phyloP scores from a whole-genome alignment of 2,329 filamentous ascomycete species.

The Calonectria honghensis region DNA sequence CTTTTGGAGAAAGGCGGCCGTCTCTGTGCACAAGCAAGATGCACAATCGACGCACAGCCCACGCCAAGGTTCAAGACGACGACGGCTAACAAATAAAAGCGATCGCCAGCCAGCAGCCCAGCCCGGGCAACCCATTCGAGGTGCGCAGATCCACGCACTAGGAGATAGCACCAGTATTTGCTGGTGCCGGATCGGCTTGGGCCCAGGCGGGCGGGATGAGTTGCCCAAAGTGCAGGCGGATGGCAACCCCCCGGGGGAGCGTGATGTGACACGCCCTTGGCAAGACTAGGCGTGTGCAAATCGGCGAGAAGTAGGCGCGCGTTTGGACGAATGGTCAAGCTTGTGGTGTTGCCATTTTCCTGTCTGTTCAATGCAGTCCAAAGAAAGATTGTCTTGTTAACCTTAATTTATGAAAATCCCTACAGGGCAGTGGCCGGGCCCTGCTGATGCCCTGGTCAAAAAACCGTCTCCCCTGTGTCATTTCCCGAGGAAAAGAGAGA shows the following conservation, averaged over 20 bases:
- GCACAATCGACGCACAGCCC: conserved; percentile 28
- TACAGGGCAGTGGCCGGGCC: conserved; percentile 8
- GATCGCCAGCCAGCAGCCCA: not conserved
- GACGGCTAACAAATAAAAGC: not conserved
- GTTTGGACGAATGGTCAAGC: not conserved
- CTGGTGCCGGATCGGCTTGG: conserved; percentile 14
- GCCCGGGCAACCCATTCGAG: conserved; percentile 14
- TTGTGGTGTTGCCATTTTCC: conserved; percentile 19
- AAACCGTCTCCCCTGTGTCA: conserved; percentile 3
- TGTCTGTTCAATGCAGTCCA: conserved; percentile 2
- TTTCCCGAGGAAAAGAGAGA: not conserved
- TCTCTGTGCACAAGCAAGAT: conserved; percentile 14
- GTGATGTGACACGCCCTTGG: conserved; percentile 29
- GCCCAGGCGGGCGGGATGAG: conserved; percentile 20
- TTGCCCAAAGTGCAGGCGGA: conserved; percentile 9
- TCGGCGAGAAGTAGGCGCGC: conserved; percentile 1
- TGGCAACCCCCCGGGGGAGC: not conserved
- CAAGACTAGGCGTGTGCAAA: conserved; percentile 25
- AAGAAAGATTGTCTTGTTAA: conserved; percentile 28
- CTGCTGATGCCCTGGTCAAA: not conserved
- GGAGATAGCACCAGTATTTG: not conserved
- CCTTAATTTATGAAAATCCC: conserved; percentile 33
- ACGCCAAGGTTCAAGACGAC: conserved; percentile 1
- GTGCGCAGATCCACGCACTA: conserved; percentile 1
- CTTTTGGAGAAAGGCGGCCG: not conserved